A percentile compares a stretch with the other conserved stretches of the same genome.
Conservation (phyloP, 495 filamentous ascomycete species). For the Aspergillus steynii region DNA sequence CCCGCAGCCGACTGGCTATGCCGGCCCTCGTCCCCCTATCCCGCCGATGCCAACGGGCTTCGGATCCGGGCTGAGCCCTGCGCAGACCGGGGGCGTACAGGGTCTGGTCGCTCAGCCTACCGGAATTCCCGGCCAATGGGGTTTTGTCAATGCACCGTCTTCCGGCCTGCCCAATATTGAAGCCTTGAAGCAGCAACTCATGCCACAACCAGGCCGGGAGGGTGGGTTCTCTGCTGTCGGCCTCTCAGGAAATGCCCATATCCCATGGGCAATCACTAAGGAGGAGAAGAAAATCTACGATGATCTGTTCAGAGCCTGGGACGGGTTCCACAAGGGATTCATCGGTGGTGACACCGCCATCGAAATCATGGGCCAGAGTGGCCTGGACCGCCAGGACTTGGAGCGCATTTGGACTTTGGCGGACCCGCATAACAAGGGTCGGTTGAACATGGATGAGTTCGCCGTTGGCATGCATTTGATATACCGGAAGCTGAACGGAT, state of each 20-base stretch:
- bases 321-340: constrained; percentile 90
- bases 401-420: constrained; percentile 95
- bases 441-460: constrained; percentile 96
- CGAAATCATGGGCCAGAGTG: constrained; percentile 97
- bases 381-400: constrained; percentile 82
- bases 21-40: constrained; percentile 83
- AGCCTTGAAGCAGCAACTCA: constrained; percentile 91
- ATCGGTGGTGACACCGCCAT: constrained; percentile 93
- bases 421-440: constrained; percentile 88
- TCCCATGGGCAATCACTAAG: constrained; percentile 99
- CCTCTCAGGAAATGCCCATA: constrained; percentile 87
- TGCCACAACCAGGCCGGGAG: constrained; percentile 95
- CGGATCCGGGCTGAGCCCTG: constrained; percentile 64
- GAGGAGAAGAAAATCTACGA: constrained; percentile 98
- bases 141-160: constrained; percentile 89
- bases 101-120: constrained; percentile 93
- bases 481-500: constrained; percentile 93
- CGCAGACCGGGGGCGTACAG: constrained; percentile 56
- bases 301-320: constrained; percentile 93
- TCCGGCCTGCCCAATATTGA: constrained; percentile 92
- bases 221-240: constrained; percentile 87
- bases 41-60: constrained; percentile 93
- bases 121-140: constrained; percentile 95
- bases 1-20: constrained; percentile 63
- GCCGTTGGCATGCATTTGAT: constrained; percentile 99